A percentile compares a stretch with the other conserved stretches of the same genome.
Conservation (phyloP, 1,139 yeast genomes). For the Yamadazyma dushanensis region DNA sequence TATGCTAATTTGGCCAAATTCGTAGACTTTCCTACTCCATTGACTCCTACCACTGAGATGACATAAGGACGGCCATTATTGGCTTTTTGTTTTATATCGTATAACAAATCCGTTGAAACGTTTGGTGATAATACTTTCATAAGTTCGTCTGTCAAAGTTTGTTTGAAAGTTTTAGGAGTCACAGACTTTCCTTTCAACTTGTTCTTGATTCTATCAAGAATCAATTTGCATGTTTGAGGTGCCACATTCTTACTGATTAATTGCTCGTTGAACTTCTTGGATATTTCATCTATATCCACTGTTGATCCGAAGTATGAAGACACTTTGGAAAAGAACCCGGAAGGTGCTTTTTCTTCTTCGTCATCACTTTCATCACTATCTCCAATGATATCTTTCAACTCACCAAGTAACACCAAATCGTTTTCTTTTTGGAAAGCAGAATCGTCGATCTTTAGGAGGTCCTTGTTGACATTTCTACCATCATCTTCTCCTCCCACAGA, state of each 20-base stretch:
- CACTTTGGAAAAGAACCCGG: slow-evolving; percentile 37
- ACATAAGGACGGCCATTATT: slow-evolving; percentile 70
- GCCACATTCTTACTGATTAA: slow-evolving; percentile 45
- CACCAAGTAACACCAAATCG: slow-evolving; percentile 44
- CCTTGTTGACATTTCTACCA: slow-evolving; percentile 44
- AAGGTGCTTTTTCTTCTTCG: slow-evolving; percentile 8
- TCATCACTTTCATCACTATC: slow-evolving; percentile 27
- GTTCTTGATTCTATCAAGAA: slow-evolving; percentile 37
- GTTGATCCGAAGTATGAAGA: slow-evolving; percentile 42
- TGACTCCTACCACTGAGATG: slow-evolving; percentile 95
- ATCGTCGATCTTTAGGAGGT: slow-evolving; percentile 25
- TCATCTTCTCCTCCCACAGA: slow-evolving; percentile 24
- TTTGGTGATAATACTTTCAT: slow-evolving; percentile 88
- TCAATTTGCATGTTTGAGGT: slow-evolving; percentile 39
- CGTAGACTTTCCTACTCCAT: slow-evolving; percentile 97
- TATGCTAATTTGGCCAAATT: slow-evolving; percentile 91
- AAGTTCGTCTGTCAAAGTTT: slow-evolving; percentile 71
- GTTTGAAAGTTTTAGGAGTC: slow-evolving; percentile 38
- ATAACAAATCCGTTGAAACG: slow-evolving; percentile 82
- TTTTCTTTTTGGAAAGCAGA: slow-evolving; percentile 39
- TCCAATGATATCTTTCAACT: slow-evolving; percentile 41
- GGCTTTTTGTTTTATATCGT: slow-evolving; percentile 64
- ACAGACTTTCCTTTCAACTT: slow-evolving; percentile 33
- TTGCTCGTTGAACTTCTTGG: slow-evolving; percentile 45
- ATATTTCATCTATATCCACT: slow-evolving; percentile 37